These are phyloP conservation scores for Setaria viridis DNA, from an alignment of 202 grass and related monocot genomes.

Conservation along the genomic window DNA sequence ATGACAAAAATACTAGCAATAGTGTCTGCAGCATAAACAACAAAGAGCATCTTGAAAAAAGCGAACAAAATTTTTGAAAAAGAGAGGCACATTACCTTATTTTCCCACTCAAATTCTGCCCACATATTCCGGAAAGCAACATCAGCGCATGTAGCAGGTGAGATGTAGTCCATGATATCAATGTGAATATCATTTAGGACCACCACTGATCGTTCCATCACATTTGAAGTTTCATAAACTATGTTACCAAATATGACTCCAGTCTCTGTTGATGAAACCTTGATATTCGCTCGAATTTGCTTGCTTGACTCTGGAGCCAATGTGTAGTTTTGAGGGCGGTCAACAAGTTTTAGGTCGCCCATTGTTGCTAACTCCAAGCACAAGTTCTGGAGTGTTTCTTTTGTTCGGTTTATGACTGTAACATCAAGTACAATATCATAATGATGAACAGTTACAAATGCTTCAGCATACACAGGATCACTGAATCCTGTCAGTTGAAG, in stretches of 20 bases:
- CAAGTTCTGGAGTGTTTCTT: conserved; percentile 84
- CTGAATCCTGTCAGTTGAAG: conserved; percentile 85
- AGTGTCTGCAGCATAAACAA: conserved; percentile 8
- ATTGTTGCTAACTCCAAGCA: conserved; percentile 83
- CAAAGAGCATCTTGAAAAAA: background rate
- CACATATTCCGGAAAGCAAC: conserved; percentile 87
- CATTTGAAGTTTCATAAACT: conserved; percentile 85
- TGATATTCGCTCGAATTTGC: conserved; percentile 83
- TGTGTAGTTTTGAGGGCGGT: conserved; percentile 74
- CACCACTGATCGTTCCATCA: conserved; percentile 69
- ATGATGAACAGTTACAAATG: conserved; percentile 80
- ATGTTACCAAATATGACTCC: conserved; percentile 81
- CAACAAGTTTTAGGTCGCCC: conserved; percentile 81
- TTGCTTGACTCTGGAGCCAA: conserved; percentile 70
- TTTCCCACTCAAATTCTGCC: conserved; percentile 89
- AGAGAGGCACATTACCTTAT: conserved; percentile 59
- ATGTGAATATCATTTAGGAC: conserved; percentile 85
- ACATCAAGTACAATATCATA: conserved; percentile 93
- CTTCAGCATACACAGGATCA: conserved; percentile 85
- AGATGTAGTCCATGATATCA: conserved; percentile 92
- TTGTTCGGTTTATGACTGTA: conserved; percentile 78
- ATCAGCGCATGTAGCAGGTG: conserved; percentile 73
- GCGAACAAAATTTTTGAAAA: background rate
- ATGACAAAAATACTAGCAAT: background rate
- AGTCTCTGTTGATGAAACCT: conserved; percentile 82